phyloP scores from a whole-genome alignment of 2,329 filamentous ascomycete species.

The Daldinia eschscholtzii region DNA sequence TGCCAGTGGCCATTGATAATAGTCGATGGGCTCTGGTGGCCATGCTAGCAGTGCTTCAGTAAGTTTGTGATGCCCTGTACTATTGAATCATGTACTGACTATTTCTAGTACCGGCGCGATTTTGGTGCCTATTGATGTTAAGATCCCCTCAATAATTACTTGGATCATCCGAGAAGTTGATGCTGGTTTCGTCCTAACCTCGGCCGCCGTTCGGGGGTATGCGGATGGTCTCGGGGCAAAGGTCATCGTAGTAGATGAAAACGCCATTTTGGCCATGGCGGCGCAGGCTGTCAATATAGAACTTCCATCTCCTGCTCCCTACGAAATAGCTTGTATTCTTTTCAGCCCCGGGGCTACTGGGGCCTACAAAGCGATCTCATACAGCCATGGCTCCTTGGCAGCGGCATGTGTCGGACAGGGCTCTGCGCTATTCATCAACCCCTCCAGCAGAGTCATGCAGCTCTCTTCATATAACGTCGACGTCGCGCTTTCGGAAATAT shows the following conservation, averaged over 20 bases:
- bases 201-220: slow-evolving; percentile 57
- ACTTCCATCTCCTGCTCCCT: slow-evolving; percentile 54
- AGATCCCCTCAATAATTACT: slow-evolving; percentile 58
- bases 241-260: slow-evolving; percentile 59
- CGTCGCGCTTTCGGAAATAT: slow-evolving; percentile 65
- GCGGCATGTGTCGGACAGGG: slow-evolving; percentile 66
- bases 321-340: slow-evolving; percentile 70
- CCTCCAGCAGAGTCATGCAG: slow-evolving; percentile 68
- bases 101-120: slow-evolving; percentile 58
- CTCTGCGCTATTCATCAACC: slow-evolving; percentile 62
- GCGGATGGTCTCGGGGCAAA: slow-evolving; percentile 57
- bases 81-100: slow-evolving; percentile 15
- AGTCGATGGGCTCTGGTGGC: slow-evolving; percentile 75
- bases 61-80: slow-evolving; percentile 53
- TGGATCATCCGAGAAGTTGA: slow-evolving; percentile 60
- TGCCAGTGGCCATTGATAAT: slow-evolving; percentile 78
- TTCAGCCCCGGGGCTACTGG: slow-evolving; percentile 70
- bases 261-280: slow-evolving; percentile 56
- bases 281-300: slow-evolving; percentile 49
- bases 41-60: slow-evolving; percentile 76
- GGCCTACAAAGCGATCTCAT: slow-evolving; percentile 71
- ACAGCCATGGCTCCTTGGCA: slow-evolving; percentile 70
- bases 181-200: slow-evolving; percentile 60
- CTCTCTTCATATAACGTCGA: slow-evolving; percentile 70
- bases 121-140: slow-evolving; percentile 64